These are phyloP conservation scores for Blastocystis hominis DNA, from an alignment of 352 stramenopile genomes.

Conservation along the genomic window DNA sequence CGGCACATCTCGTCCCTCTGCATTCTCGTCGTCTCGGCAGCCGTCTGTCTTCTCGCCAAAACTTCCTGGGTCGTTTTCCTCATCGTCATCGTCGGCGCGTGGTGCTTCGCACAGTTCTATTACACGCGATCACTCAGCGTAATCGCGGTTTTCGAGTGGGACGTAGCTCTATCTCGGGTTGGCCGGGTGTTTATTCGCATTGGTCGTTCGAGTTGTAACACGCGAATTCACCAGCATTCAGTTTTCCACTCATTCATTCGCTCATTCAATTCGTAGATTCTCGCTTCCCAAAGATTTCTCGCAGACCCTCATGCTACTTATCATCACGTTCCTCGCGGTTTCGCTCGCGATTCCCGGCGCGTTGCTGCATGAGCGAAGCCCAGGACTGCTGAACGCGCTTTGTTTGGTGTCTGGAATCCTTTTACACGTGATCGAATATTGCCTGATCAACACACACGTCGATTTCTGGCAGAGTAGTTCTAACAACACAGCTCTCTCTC, in stretches of 20 bases:
- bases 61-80: not conserved
- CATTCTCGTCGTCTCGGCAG: not conserved
- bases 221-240: not conserved
- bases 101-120: conserved; percentile 16
- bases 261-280: not conserved
- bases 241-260: not conserved
- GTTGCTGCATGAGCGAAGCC: not conserved
- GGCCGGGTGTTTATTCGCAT: not conserved
- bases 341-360: not conserved
- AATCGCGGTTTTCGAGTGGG: not conserved
- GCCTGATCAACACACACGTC: conserved; percentile 50
- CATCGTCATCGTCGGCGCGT: not conserved
- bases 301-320: not conserved
- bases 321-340: not conserved
- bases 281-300: not conserved
- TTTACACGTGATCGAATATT: not conserved
- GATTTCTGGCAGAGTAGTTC: conserved; percentile 8
- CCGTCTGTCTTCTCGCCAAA: not conserved
- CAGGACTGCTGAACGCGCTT: not conserved
- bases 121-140: not conserved
- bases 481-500: not conserved
- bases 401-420: not conserved
- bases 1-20: not conserved
- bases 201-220: not conserved
- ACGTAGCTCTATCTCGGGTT: conserved; percentile 17